Conservation (phyloP, 2,329 filamentous ascomycete species). For the Sarocladium strictum region DNA sequence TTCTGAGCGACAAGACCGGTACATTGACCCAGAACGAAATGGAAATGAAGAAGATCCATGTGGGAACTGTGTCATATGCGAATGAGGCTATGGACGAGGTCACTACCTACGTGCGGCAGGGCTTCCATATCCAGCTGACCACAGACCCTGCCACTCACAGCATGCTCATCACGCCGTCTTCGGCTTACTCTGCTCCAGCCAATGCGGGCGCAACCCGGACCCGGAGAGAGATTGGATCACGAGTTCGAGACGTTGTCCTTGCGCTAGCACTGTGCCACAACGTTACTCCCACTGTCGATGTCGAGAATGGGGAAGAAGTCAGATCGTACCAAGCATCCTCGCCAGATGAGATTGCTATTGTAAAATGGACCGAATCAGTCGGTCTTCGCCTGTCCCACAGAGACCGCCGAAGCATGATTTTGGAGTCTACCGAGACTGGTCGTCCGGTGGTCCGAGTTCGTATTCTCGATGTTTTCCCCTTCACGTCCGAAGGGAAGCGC, state of each 20-base stretch:
- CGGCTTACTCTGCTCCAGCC: slow-evolving; percentile 55
- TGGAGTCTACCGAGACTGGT: slow-evolving; percentile 71
- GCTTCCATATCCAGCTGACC: slow-evolving; percentile 56
- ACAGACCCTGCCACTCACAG: slow-evolving; percentile 37
- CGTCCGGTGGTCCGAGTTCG: slow-evolving; percentile 74
- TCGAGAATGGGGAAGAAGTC: slow-evolving; percentile 67
- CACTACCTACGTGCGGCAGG: slow-evolving; percentile 75
- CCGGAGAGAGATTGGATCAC: slow-evolving; percentile 84
- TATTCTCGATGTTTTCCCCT: slow-evolving; percentile 92
- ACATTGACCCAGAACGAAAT: slow-evolving; percentile 97
- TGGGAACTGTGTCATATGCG: slow-evolving; percentile 95
- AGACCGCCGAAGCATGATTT: slow-evolving; percentile 77
- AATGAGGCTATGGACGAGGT: slow-evolving; percentile 99
- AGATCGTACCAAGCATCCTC: slow-evolving; percentile 95
- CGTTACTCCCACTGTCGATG: slow-evolving; percentile 77
- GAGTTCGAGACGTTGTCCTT: slow-evolving; percentile 87
- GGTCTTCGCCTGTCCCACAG: slow-evolving; percentile 79
- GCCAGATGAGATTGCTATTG: slow-evolving; percentile 96
- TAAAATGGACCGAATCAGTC: slow-evolving; percentile 89
- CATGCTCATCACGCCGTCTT: slow-evolving; percentile 69
- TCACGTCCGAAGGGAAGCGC: slow-evolving; percentile 94
- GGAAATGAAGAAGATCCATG: slow-evolving; percentile 98
- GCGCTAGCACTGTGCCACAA: slow-evolving; percentile 94
- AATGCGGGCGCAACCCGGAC: slow-evolving; percentile 69
- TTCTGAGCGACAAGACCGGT: slow-evolving; percentile 96